These are phyloP conservation scores for Erucastrum elatum DNA, from an alignment of 345 rosid species.

Conservation along the genomic window DNA sequence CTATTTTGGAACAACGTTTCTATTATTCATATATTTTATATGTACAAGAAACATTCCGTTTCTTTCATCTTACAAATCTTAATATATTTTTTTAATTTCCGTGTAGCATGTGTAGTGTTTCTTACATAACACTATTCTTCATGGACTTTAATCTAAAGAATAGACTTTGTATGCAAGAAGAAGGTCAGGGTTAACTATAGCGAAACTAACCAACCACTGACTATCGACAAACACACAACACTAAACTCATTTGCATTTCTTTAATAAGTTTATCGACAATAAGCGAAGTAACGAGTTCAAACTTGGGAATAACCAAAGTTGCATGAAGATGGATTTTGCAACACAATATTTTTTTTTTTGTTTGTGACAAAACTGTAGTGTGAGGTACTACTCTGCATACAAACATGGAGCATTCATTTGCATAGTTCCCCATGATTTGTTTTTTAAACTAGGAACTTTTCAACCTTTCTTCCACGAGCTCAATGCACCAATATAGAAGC, in stretches of 20 bases:
- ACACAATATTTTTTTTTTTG: neutral
- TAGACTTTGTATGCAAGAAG: no score
- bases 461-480: conserved; percentile 75
- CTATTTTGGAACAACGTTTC: neutral
- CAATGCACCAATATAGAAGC: conserved; percentile 80
- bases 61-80: neutral
- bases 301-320: neutral
- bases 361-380: neutral
- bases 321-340: neutral
- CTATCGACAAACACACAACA: neutral
- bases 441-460: conserved; percentile 8
- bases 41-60: neutral
- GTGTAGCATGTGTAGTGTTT: neutral
- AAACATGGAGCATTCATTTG: neutral
- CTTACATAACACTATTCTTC: neutral
- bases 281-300: neutral
- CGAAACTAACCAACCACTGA: neutral
- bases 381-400: neutral
- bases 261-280: neutral
- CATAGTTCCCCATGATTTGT: neutral
- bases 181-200: no score
- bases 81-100: neutral
- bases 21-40: conserved; percentile 6
- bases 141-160: neutral
- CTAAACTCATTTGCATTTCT: neutral